Percentiles rank a stretch among this genome's conserved stretches.
Conservation (phyloP, 2,329 filamentous ascomycete species). For the Atkinsonella texensis region DNA sequence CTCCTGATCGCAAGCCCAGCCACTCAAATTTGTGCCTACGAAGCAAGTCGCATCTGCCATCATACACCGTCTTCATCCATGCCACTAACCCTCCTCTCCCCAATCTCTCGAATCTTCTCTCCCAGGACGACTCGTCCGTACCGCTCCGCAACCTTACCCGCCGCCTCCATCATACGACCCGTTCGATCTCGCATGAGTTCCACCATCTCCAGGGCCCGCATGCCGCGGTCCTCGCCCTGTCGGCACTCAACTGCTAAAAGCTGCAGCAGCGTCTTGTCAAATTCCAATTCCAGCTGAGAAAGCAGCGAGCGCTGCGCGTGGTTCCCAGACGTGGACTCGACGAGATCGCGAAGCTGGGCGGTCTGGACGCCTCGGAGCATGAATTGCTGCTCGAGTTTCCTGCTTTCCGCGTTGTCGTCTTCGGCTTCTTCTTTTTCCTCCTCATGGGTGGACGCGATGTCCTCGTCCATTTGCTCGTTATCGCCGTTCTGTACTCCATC, state of each 20-base stretch:
- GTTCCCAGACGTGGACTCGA: slow-evolving; percentile 48
- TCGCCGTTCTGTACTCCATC: slow-evolving; percentile 19
- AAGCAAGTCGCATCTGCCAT: background rate
- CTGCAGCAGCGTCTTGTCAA: slow-evolving; percentile 84
- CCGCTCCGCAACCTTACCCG: slow-evolving; percentile 75
- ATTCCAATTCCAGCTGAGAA: slow-evolving; percentile 62
- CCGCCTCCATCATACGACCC: slow-evolving; percentile 85
- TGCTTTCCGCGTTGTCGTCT: slow-evolving; percentile 33
- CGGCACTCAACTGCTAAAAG: slow-evolving; percentile 82
- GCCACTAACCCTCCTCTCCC: slow-evolving; percentile 54
- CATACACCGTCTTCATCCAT: slow-evolving; percentile 39
- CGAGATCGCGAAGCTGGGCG: slow-evolving; percentile 62
- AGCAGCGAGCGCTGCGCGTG: slow-evolving; percentile 55
- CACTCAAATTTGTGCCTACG: no score
- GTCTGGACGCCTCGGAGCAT: slow-evolving; percentile 62
- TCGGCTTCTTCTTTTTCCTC: slow-evolving; percentile 6
- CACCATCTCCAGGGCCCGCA: slow-evolving; percentile 90
- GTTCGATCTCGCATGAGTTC: slow-evolving; percentile 71
- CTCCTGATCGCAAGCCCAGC: no score
- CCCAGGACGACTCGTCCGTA: slow-evolving; percentile 71
- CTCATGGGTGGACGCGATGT: slow-evolving; percentile 20
- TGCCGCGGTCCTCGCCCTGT: slow-evolving; percentile 83
- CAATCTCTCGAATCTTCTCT: slow-evolving; percentile 82
- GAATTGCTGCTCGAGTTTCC: slow-evolving; percentile 67
- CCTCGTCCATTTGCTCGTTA: slow-evolving; percentile 25